Conservation (phyloP, 2,329 filamentous ascomycete species). For the Cryphonectria naterciae region DNA sequence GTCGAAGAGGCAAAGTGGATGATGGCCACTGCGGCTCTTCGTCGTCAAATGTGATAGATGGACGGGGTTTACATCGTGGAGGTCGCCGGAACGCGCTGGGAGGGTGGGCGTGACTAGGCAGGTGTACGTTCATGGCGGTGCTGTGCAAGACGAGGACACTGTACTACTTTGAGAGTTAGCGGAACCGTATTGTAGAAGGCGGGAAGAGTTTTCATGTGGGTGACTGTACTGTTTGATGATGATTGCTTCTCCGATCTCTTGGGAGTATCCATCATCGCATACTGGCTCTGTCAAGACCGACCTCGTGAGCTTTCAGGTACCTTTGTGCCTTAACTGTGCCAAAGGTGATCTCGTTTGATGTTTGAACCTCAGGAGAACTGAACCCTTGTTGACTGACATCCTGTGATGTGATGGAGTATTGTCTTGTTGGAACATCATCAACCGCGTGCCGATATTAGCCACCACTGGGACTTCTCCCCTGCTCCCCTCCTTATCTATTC, state of each 20-base stretch:
- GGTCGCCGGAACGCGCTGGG: constrained; percentile 20
- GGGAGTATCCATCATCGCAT: background rate
- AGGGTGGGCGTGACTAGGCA: constrained; percentile 20
- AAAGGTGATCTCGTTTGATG: background rate
- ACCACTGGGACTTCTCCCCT: background rate
- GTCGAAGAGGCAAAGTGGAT: constrained; percentile 18
- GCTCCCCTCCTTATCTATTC: background rate
- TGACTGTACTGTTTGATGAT: constrained; percentile 6
- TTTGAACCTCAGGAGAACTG: background rate
- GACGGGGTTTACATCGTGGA: constrained; percentile 17
- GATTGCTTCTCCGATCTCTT: background rate
- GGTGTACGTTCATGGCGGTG: constrained; percentile 14
- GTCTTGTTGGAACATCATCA: background rate
- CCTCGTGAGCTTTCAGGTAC: background rate
- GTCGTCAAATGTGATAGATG: constrained; percentile 4
- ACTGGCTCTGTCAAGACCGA: background rate
- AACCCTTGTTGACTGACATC: background rate
- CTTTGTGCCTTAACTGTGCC: background rate
- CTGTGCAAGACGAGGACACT: constrained; percentile 22
- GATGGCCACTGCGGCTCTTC: constrained; percentile 13
- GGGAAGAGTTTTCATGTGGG: background rate
- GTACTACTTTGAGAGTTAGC: constrained; percentile 14
- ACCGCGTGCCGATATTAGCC: background rate
- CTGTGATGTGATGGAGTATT: background rate
- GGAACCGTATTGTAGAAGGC: background rate